A percentile compares a stretch with the other conserved stretches of the same genome.
These are phyloP conservation scores for Ceratocystis huliohia DNA, from an alignment of 2,329 filamentous ascomycete genomes.

Conservation along the genomic window DNA sequence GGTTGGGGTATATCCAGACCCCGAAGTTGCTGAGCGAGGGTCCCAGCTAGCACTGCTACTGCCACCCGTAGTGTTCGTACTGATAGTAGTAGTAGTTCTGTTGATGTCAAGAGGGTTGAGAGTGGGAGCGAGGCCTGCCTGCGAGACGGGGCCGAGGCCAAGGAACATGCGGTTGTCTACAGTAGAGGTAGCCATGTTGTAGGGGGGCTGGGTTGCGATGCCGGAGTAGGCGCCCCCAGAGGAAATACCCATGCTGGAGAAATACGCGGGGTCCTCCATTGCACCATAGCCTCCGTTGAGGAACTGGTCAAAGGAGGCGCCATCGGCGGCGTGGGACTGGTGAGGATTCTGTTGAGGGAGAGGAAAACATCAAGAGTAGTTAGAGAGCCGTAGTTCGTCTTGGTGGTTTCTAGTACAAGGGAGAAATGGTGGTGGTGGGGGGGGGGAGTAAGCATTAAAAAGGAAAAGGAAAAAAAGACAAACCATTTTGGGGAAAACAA, in stretches of 20 bases:
- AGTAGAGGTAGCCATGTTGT: conserved; percentile 1
- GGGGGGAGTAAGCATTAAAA: neutral
- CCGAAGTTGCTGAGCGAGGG: neutral
- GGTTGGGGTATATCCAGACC: neutral
- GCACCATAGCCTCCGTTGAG: neutral
- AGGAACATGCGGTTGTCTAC: conserved; percentile 12
- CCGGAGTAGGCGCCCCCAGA: neutral
- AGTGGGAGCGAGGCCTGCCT: neutral
- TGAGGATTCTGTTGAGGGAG: neutral
- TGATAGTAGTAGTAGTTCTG: neutral
- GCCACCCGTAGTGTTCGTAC: neutral
- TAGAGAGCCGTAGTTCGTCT: neutral
- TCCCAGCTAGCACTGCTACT: conserved; percentile 3
- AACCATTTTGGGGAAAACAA: neutral
- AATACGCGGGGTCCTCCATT: conserved; percentile 5
- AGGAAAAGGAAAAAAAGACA: neutral
- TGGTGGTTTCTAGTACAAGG: neutral
- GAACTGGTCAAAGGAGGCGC: conserved; percentile 2
- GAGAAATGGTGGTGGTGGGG: neutral
- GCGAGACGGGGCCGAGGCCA: conserved; percentile 1
- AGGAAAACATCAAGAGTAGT: neutral
- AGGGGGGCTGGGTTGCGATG: neutral
- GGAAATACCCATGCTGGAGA: neutral
- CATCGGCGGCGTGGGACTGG: neutral
- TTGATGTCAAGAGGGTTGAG: conserved; percentile 14